Evolutionary conservation across 2,329 filamentous ascomycete genomes (phyloP), one percentile per base, ranked within the genome.

Genomic region (Penicillium crustosum): DNA sequence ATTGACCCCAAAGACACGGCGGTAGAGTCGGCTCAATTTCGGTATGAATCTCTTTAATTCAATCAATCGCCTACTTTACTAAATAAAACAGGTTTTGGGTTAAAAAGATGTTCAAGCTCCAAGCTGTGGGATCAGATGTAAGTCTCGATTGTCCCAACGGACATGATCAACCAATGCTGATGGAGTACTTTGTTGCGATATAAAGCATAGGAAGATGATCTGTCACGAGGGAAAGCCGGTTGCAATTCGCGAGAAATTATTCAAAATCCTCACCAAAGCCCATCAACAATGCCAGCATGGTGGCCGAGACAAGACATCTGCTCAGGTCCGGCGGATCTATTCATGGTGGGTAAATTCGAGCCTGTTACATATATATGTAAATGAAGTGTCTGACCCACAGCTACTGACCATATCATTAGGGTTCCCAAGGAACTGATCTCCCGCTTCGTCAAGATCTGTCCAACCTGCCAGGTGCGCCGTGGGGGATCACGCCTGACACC

Each of bases 241-340:
- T 31, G 79, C 79, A n/a, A 77, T 81, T 47, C 75, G 79, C 19
- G 79, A 82, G 62, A 79, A 81, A 58, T 64, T 82, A 8, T 81
- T 81, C 69, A 79, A 80, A 59, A 80, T 82, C 52, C 71, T 82
- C 51, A 81, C 78, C 41, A 77, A 72, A 49, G 79, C 79, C 45
- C 79, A 82, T 61, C 76, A 79, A 45, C 77, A 80, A 66, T 81
- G 79, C 43, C 77, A 81, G 55, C 79, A 82, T 65, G 79, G 79
- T 52, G 79, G 79, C n/a, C 73, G 79, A 51, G 79, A 82, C 67
- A 81, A 81, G 63, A 82, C 79, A 19, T 82, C 79, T n/a, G 77
- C 78, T 10, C 77, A 81, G 59, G 79, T 82, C 45, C 73, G 79
- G 52, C 74, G 77, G 44, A 74, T 78, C 45, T 82, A 80, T 64